phyloP scores from a whole-genome alignment of 345 rosid genomes.

The Cardamine chenopodiifolia region DNA sequence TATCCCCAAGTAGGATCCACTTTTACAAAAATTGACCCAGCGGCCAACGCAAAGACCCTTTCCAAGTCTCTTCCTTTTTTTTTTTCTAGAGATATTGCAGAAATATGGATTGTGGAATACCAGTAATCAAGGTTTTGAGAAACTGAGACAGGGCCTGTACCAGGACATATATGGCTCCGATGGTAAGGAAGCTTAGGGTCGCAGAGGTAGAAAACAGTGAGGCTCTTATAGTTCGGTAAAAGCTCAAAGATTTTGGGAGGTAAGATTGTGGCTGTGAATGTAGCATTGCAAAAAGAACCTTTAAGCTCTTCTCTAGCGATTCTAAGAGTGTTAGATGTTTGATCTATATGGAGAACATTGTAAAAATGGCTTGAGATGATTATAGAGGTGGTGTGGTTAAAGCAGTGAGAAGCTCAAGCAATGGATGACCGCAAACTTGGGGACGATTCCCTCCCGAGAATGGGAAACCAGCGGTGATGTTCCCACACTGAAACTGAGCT shows the following conservation, averaged over 20 bases:
- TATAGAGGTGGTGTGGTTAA: background rate
- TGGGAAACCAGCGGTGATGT: constrained; percentile 34
- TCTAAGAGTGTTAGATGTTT: background rate
- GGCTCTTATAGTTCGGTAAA: background rate
- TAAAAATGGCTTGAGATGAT: background rate
- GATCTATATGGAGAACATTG: background rate
- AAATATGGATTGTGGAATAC: background rate
- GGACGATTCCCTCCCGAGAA: constrained; percentile 39
- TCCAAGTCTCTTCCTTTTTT: too few species aligned
- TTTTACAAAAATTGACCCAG: too few species aligned
- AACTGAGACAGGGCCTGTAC: background rate
- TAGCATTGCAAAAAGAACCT: background rate
- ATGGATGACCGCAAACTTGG: constrained; percentile 2
- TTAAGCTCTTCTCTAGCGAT: background rate
- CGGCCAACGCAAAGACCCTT: too few species aligned
- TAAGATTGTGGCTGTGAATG: background rate
- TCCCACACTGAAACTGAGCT: constrained; percentile 31
- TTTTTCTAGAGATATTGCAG: too few species aligned
- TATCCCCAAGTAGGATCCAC: too few species aligned
- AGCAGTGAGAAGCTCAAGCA: constrained; percentile 31
- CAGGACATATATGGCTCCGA: background rate
- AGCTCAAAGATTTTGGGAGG: background rate
- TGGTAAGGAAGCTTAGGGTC: background rate
- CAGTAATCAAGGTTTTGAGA: background rate
- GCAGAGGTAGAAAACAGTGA: constrained; percentile 34